Evolutionary conservation across 495 filamentous ascomycete genomes (phyloP).

Genomic region (Neurospora terricola): DNA sequence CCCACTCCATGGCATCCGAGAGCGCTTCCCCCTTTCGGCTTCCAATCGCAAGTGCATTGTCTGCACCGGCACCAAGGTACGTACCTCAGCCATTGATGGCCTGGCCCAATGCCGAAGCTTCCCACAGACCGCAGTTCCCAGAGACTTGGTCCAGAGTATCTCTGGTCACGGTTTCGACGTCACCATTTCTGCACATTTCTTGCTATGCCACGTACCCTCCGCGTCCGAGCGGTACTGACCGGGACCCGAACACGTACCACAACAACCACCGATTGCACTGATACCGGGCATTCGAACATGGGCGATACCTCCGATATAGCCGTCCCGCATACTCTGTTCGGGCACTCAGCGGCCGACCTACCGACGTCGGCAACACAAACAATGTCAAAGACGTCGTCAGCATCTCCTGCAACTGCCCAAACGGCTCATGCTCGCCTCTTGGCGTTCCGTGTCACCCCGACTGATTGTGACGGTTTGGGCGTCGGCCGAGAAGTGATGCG

Average conservation of each 20-base stretch:
- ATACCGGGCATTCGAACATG: not conserved
- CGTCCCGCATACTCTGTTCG: not conserved
- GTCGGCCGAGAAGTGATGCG: not conserved
- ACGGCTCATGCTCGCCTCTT: not conserved
- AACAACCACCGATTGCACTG: not conserved
- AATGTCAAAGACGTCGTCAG: not conserved
- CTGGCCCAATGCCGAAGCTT: not conserved
- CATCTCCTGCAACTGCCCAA: not conserved
- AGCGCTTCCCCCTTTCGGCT: not conserved
- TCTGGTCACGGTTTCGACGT: not conserved
- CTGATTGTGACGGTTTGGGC: not conserved
- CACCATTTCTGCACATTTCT: not conserved
- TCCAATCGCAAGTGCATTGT: not conserved
- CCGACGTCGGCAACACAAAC: not conserved
- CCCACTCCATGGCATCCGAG: not conserved
- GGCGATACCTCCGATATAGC: not conserved
- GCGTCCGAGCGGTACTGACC: not conserved
- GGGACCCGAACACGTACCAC: not conserved
- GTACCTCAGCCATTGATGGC: not conserved
- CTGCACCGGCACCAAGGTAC: not conserved
- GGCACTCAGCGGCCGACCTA: not conserved
- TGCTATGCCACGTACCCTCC: not conserved
- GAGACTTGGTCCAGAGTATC: not conserved
- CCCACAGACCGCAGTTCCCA: not conserved
- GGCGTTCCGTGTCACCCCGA: not conserved